Evolutionary conservation across 345 rosid species (phyloP), one percentile per base, ranked within the genome.

Genomic region (Euphorbia peplus): DNA sequence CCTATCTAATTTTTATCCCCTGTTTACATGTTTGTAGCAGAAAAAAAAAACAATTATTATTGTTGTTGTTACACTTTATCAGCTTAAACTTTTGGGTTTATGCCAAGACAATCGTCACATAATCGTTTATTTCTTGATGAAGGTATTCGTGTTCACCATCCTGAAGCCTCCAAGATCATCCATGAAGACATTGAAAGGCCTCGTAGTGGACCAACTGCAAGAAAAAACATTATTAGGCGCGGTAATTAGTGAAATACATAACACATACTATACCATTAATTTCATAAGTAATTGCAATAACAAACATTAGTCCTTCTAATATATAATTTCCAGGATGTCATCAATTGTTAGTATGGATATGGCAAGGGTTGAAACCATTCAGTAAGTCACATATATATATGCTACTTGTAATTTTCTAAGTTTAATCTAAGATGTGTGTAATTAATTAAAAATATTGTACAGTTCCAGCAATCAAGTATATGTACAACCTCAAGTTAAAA

Each of bases 401-500:
- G 24, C 19, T 30, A 8, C 24, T 32, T 60, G 25, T 25, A 39
- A 15, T 19, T 7, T 0, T 4, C n/a, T 32, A 32, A 32, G 37
- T 53, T 7, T 53, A n/a, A 24, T 64, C 44, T n/a, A 25, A 21
- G 13, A 21, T 42, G 26, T 15, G 16, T 25, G 25, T 7, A 44
- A 44, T 44, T 44, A 5, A 5, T 8, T 44, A 1, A 13, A 1
- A 5, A 44, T 39, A 4, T 4, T 2, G 42, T 11, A 16, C 74
- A 89, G 92, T 87, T 75, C 89, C 89, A 22, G 80, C 52, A 10
- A 16, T 87, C 50, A 77, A 70, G 63, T 37, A 44, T 1, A 55
- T 84, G 63, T 89, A 89, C 22, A 73, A 85, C 73, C 71, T 83
- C 4, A 89, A 89, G 80, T 37, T 81, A 71, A 76, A 64, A 13